These are phyloP conservation scores for Ogataea trehalophila DNA, from an alignment of 805 yeast genomes.

Conservation along the genomic window DNA sequence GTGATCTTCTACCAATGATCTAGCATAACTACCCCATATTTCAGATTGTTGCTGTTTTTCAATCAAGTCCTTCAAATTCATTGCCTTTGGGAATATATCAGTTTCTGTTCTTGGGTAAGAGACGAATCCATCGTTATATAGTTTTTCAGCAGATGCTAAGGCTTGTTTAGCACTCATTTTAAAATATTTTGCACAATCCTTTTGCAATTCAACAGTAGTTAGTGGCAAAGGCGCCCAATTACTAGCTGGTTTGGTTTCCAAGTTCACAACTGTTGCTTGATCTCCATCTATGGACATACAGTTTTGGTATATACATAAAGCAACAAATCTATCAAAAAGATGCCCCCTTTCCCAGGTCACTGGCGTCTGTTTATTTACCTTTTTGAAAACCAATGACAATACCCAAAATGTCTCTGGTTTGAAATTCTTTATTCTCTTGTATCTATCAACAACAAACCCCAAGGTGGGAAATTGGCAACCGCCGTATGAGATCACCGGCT, in stretches of 20 bases:
- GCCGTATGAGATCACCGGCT: slow-evolving; percentile 66
- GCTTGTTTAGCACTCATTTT: slow-evolving; percentile 78
- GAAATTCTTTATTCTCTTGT: slow-evolving; percentile 67
- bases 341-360: slow-evolving; percentile 72
- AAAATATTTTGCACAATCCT: slow-evolving; percentile 70
- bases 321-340: slow-evolving; percentile 68
- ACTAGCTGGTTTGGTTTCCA: slow-evolving; percentile 58
- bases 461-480: slow-evolving; percentile 94
- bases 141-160: slow-evolving; percentile 71
- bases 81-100: slow-evolving; percentile 70
- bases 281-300: slow-evolving; percentile 46
- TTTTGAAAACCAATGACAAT: slow-evolving; percentile 48
- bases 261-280: slow-evolving; percentile 44
- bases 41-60: slow-evolving; percentile 50
- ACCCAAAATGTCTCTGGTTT: slow-evolving; percentile 79
- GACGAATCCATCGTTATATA: slow-evolving; percentile 80
- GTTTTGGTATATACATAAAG: slow-evolving; percentile 59
- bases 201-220: slow-evolving; percentile 91
- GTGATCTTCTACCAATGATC: slow-evolving; percentile 31
- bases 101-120: slow-evolving; percentile 99
- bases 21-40: slow-evolving; percentile 74
- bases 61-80: slow-evolving; percentile 64
- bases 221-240: slow-evolving; percentile 85
- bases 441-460: slow-evolving; percentile 94
- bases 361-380: slow-evolving; percentile 34